These are phyloP conservation scores for Ophiocordyceps robertsii DNA, from an alignment of 2,329 filamentous ascomycete species.

Conservation along the genomic window DNA sequence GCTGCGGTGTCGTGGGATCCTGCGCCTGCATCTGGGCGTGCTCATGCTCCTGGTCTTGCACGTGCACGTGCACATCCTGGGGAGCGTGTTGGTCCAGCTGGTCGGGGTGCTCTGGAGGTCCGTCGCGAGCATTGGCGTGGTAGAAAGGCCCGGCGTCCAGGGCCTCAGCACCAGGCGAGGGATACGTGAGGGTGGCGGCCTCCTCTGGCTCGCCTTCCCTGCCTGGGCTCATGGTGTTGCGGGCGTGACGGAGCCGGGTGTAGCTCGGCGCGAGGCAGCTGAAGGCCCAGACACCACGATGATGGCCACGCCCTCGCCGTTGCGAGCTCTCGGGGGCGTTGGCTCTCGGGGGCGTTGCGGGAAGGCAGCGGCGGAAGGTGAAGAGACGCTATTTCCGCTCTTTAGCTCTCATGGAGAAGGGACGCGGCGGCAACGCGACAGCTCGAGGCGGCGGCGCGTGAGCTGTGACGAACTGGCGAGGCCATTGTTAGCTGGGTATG, in stretches of 20 bases:
- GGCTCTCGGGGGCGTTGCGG: too few species aligned
- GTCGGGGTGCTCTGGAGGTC: conserved; percentile 11
- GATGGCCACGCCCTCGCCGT: too few species aligned
- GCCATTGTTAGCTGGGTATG: conserved; percentile 9
- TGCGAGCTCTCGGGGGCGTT: too few species aligned
- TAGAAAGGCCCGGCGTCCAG: conserved; percentile 31
- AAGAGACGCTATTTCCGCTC: too few species aligned
- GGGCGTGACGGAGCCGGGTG: background rate
- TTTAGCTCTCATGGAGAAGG: too few species aligned
- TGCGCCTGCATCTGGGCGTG: conserved; percentile 15
- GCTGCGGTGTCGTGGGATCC: conserved; percentile 24
- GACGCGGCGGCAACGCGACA: conserved; percentile 2
- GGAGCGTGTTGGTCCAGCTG: conserved; percentile 13
- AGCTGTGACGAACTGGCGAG: conserved; percentile 5
- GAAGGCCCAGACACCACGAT: background rate
- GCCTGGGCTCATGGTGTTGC: conserved; percentile 15
- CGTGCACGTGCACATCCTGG: conserved; percentile 14
- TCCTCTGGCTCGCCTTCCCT: conserved; percentile 22
- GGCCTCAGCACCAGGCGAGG: conserved; percentile 30
- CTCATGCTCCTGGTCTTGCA: conserved; percentile 17
- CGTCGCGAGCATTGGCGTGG: conserved; percentile 22
- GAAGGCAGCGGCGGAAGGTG: too few species aligned
- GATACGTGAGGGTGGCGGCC: conserved; percentile 27
- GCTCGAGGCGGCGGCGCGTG: conserved; percentile 2
- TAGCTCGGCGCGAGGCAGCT: background rate